Percentiles rank a stretch among this genome's conserved stretches.
phyloP scores from a whole-genome alignment of 805 yeast genomes.

The Lachancea thermotolerans region DNA sequence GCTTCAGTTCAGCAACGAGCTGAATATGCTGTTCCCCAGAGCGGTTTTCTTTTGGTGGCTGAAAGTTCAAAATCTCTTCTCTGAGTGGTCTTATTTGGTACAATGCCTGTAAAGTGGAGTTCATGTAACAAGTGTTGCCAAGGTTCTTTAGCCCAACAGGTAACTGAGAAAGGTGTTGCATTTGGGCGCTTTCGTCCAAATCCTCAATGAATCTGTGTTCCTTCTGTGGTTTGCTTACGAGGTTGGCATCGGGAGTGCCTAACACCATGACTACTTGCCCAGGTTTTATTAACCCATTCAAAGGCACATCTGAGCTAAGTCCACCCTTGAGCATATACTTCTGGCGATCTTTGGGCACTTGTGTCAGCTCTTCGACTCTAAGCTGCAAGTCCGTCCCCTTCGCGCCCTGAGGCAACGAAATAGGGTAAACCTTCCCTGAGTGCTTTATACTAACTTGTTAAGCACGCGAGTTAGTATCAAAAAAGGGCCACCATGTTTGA shows the following conservation, averaged over 20 bases:
- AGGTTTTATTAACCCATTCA: slow-evolving; percentile 43
- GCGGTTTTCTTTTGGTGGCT: slow-evolving; percentile 13
- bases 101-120: slow-evolving; percentile 82
- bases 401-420: slow-evolving; percentile 27
- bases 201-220: slow-evolving; percentile 65
- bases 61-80: slow-evolving; percentile 49
- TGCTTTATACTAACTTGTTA: slow-evolving; percentile 45
- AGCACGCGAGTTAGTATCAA: neutral
- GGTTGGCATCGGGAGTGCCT: slow-evolving; percentile 76
- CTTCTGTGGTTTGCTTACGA: slow-evolving; percentile 45
- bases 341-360: slow-evolving; percentile 84
- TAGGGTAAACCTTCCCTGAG: slow-evolving; percentile 59
- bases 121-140: slow-evolving; percentile 93
- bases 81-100: slow-evolving; percentile 73
- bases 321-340: slow-evolving; percentile 87
- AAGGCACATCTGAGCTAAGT: slow-evolving; percentile 55
- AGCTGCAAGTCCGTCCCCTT: slow-evolving; percentile 53
- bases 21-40: slow-evolving; percentile 32
- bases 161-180: slow-evolving; percentile 38
- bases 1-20: slow-evolving; percentile 43
- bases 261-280: slow-evolving; percentile 76
- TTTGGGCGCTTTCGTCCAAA: slow-evolving; percentile 37
- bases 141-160: slow-evolving; percentile 92
- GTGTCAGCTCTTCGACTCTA: slow-evolving; percentile 65
- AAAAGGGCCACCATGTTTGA: too few species aligned